phyloP scores from a whole-genome alignment of 2,329 filamentous ascomycete genomes.

The Tothia fuscella region DNA sequence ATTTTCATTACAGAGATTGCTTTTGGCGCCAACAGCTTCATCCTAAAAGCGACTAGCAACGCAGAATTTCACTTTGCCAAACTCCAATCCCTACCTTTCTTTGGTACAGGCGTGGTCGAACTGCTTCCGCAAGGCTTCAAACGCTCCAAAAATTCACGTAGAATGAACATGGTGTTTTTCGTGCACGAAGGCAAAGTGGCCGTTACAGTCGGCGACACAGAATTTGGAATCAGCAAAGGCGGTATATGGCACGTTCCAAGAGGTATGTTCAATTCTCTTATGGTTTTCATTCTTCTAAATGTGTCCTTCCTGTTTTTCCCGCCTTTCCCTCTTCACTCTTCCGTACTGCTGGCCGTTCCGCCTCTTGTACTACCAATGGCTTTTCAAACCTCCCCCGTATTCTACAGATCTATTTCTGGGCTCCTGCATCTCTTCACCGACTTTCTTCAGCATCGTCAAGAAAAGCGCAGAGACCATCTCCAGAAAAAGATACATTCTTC shows the following conservation, averaged over 20 bases:
- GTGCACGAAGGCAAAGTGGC: constrained; percentile 72
- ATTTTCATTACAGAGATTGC: constrained; percentile 47
- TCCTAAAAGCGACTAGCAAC: constrained; percentile 45
- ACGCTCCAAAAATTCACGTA: constrained; percentile 78
- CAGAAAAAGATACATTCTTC: no score
- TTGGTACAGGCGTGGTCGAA: constrained; percentile 83
- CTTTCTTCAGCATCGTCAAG: no score
- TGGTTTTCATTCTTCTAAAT: not conserved
- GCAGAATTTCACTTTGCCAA: constrained; percentile 82
- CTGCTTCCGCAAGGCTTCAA: constrained; percentile 75
- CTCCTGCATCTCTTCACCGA: no score
- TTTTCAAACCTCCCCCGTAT: no score
- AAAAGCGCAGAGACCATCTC: no score
- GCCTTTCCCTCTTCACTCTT: not conserved
- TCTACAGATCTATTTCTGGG: no score
- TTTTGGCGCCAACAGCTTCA: constrained; percentile 44
- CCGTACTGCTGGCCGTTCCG: not conserved
- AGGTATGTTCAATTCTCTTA: constrained; percentile 46
- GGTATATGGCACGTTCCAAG: constrained; percentile 91
- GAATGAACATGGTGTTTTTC: constrained; percentile 97
- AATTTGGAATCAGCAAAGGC: constrained; percentile 74
- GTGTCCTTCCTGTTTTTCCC: not conserved
- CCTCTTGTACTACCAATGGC: not conserved
- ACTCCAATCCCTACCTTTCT: constrained; percentile 70
- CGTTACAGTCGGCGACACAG: constrained; percentile 57